A percentile compares a stretch with the other conserved stretches of the same genome.
Conservation (phyloP, 306 rosid species). For the Castanea sativa region DNA sequence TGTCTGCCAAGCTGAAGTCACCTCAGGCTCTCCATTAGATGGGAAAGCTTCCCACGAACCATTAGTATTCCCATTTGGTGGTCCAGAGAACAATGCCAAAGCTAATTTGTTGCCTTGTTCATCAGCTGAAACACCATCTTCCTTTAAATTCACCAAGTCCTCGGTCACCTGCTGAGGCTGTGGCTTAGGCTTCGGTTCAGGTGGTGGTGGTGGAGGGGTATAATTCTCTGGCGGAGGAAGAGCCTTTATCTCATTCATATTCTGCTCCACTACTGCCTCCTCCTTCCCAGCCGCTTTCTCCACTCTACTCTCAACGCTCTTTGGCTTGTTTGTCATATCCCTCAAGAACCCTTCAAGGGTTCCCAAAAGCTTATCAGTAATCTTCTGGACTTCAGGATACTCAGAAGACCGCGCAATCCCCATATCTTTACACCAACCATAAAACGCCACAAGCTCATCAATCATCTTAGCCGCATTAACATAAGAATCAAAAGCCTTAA, state of each 20-base stretch:
- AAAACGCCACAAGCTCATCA: slow-evolving; percentile 68
- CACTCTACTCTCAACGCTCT: slow-evolving; percentile 47
- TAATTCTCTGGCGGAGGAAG: slow-evolving; percentile 67
- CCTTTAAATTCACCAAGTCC: slow-evolving; percentile 73
- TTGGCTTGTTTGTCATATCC: slow-evolving; percentile 46
- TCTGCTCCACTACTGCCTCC: slow-evolving; percentile 35
- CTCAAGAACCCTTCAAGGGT: slow-evolving; percentile 69
- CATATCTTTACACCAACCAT: slow-evolving; percentile 72
- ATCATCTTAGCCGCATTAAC: slow-evolving; percentile 59
- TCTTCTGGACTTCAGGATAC: slow-evolving; percentile 73
- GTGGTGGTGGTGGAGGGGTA: slow-evolving; percentile 33
- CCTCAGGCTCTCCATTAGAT: slow-evolving; percentile 55
- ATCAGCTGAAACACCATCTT: slow-evolving; percentile 57
- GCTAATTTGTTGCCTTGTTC: slow-evolving; percentile 82
- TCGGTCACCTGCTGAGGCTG: slow-evolving; percentile 34
- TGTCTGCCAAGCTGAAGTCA: slow-evolving; percentile 74
- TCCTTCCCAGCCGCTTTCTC: slow-evolving; percentile 27
- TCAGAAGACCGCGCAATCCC: slow-evolving; percentile 79
- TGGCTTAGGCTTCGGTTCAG: slow-evolving; percentile 16
- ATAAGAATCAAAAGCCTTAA: slow-evolving; percentile 61
- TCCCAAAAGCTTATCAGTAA: slow-evolving; percentile 55
- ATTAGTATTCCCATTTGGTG: slow-evolving; percentile 35
- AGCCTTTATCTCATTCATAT: slow-evolving; percentile 63
- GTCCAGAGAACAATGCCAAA: slow-evolving; percentile 68
- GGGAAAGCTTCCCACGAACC: slow-evolving; percentile 83